phyloP scores from a whole-genome alignment of 2,329 filamentous ascomycete genomes.

The Coccinonectria pachysandricola region DNA sequence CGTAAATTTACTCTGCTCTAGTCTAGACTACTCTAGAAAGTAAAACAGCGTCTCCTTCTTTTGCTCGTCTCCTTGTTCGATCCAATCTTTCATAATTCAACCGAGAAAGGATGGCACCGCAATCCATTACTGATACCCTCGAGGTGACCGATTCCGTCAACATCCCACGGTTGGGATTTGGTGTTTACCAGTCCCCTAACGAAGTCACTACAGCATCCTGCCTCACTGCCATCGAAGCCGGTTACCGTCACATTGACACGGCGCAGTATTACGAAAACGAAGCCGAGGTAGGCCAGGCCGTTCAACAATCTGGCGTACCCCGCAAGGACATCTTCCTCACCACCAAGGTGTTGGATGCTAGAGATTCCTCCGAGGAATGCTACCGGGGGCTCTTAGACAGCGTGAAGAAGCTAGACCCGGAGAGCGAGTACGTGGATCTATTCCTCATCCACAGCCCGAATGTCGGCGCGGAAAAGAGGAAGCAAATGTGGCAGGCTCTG shows the following conservation, averaged over 20 bases:
- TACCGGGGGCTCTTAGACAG: conserved; percentile 55
- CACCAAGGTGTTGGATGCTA: conserved; percentile 55
- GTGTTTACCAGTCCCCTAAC: conserved; percentile 37
- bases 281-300: conserved; percentile 58
- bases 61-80: too few relatives aligned
- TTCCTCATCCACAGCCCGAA: conserved; percentile 58
- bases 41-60: too few relatives aligned
- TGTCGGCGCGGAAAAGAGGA: conserved; percentile 54
- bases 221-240: conserved; percentile 47
- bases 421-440: conserved; percentile 64
- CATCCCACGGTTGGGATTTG: conserved; percentile 48
- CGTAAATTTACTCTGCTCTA: too few relatives aligned
- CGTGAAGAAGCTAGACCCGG: conserved; percentile 52
- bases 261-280: conserved; percentile 55
- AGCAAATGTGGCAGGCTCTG: conserved; percentile 65
- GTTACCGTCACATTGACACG: conserved; percentile 44
- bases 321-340: conserved; percentile 59
- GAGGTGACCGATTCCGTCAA: too few relatives aligned
- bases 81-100: too few relatives aligned
- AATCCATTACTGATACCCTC: too few relatives aligned
- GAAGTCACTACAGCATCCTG: conserved; percentile 48
- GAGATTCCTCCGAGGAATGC: conserved; percentile 34
- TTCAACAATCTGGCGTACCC: conserved; percentile 57
- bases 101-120: too few relatives aligned
- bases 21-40: too few relatives aligned